Percentiles rank a stretch among this genome's conserved stretches.
These are phyloP conservation scores for Aegilops tauschii DNA, from an alignment of 176 grass and related monocot species.

Conservation along the genomic window DNA sequence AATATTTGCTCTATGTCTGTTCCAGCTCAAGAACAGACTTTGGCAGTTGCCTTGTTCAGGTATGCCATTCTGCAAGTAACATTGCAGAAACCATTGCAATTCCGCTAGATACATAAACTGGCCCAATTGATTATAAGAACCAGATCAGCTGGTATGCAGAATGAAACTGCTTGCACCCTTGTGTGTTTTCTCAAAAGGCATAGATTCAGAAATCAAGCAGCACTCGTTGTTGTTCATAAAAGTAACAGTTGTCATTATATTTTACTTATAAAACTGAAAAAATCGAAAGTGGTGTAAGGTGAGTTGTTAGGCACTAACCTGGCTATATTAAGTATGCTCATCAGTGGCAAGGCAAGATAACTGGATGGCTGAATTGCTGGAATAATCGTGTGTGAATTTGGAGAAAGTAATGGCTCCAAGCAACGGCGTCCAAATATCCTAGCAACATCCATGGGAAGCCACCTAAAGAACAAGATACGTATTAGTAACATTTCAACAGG, in stretches of 20 bases:
- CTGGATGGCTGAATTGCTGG: slow-evolving; percentile 73
- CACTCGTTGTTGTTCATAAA: slow-evolving; percentile 23
- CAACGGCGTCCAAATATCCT: slow-evolving; percentile 70
- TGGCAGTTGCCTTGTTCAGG: background rate
- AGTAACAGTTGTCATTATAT: slow-evolving; percentile 14
- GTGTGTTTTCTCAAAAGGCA: slow-evolving; percentile 34
- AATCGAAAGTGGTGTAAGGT: slow-evolving; percentile 1
- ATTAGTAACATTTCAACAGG: slow-evolving; percentile 1
- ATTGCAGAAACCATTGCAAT: slow-evolving; percentile 14
- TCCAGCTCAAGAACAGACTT: background rate
- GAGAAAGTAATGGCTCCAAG: slow-evolving; percentile 75
- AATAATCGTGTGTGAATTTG: slow-evolving; percentile 63
- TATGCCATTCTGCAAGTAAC: background rate
- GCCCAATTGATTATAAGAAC: slow-evolving; percentile 1
- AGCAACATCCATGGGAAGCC: slow-evolving; percentile 90
- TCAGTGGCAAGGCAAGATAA: slow-evolving; percentile 90
- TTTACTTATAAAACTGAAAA: slow-evolving; percentile 21
- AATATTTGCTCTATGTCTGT: background rate
- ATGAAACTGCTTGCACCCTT: slow-evolving; percentile 5
- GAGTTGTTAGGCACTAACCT: slow-evolving; percentile 53
- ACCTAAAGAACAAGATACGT: slow-evolving; percentile 48
- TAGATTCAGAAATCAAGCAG: slow-evolving; percentile 19
- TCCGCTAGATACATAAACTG: background rate
- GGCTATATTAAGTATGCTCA: slow-evolving; percentile 98
- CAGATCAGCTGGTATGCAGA: slow-evolving; percentile 1